phyloP scores from a whole-genome alignment of 495 filamentous ascomycete species.

The Neurospora sp. region DNA sequence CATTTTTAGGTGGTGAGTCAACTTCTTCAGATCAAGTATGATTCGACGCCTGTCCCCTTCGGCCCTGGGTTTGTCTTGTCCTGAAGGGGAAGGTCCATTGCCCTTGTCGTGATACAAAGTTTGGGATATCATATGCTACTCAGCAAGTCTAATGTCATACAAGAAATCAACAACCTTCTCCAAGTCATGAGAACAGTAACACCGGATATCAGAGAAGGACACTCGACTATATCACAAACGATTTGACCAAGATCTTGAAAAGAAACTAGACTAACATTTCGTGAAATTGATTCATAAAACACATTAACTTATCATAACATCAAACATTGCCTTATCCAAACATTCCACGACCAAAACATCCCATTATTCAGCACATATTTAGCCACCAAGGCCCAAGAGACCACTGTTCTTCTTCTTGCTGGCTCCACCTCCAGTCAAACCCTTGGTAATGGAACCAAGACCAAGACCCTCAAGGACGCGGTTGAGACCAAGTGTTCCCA shows the following conservation, averaged over 20 bases:
- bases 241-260: background rate
- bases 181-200: background rate
- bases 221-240: background rate
- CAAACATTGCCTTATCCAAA: background rate
- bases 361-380: background rate
- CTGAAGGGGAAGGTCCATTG: background rate
- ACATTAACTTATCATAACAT: background rate
- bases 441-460: slow-evolving; percentile 41
- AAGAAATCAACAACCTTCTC: background rate
- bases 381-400: slow-evolving; percentile 19
- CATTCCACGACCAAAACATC: background rate
- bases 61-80: background rate
- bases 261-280: background rate
- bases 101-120: background rate
- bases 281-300: too few species aligned
- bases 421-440: slow-evolving; percentile 32
- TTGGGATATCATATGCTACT: background rate
- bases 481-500: slow-evolving; percentile 71
- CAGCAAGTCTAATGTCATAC: background rate
- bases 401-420: slow-evolving; percentile 28
- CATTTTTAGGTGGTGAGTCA: background rate
- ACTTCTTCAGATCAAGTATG: background rate
- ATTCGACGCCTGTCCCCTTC: background rate
- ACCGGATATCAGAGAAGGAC: background rate
- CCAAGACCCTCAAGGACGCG: slow-evolving; percentile 69